Evolutionary conservation across 495 filamentous ascomycete genomes (phyloP).

Genomic region (Glonium stellatum): DNA sequence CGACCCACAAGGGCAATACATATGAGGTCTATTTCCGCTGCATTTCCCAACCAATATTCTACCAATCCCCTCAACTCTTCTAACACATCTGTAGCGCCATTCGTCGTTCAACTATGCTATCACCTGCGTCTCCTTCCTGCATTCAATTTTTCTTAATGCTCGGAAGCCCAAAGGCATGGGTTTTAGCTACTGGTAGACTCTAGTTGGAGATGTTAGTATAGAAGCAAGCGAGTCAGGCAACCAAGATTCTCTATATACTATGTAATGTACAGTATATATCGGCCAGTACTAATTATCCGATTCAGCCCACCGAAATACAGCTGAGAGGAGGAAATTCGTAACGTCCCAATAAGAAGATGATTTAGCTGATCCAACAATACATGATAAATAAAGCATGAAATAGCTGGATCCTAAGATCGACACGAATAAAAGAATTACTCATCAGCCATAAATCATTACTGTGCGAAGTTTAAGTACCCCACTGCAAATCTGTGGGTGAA

Average conservation of each 20-base stretch:
- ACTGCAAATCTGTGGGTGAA: constrained; percentile 3
- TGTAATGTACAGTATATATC: background rate
- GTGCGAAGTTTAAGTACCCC: background rate
- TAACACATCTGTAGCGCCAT: background rate
- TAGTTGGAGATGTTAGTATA: no score
- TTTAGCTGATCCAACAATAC: no score
- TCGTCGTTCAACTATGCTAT: background rate
- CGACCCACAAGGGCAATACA: constrained; percentile 80
- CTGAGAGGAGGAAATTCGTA: no score
- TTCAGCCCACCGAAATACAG: background rate
- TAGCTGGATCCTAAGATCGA: no score
- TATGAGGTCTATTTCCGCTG: constrained; percentile 41
- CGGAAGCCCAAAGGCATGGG: no score
- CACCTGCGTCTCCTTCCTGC: no score
- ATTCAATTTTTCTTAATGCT: no score
- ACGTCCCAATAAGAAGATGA: no score
- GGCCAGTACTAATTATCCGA: background rate
- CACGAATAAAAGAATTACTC: no score
- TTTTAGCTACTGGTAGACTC: no score
- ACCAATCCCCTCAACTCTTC: background rate
- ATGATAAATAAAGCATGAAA: no score
- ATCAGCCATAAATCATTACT: no score
- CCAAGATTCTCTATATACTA: background rate
- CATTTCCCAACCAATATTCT: background rate
- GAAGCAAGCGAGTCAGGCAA: background rate